Base-by-base conservation (phyloP, 306 rosid genomes). In the Cajanus cajan region DNA sequence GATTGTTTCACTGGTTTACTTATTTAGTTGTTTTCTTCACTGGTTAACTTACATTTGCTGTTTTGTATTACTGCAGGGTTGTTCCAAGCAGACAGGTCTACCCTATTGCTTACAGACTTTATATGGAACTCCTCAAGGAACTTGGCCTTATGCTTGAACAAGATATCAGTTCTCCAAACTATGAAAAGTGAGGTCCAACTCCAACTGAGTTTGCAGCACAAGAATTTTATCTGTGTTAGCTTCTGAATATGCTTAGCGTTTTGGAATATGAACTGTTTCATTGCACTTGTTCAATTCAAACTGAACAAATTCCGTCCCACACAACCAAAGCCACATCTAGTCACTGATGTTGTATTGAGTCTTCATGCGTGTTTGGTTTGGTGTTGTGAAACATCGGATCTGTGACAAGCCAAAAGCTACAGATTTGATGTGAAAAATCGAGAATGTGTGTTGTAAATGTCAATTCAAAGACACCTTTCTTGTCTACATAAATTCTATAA, bases 21-120 rank as follows among this genome's bases (percentile, higher is more conserved):
- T 22, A n/a, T 6, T 61, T 61, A 61, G 0, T 31, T 61, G 0
- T 34, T 33, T 48, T 18, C 57, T 16, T 28, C 48, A n/a, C 31
- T 51, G 50, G 10, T 68, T n/a, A n/a, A n/a, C n/a, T 85, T 69
- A 24, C 55, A 28, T 78, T 4, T 28, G 4, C 13, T 33, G 59
- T 73, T 59, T 76, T 73, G 8, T 71, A 33, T 65, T 71, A 52
- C 47, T 72, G 55, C 84, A 93, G 98, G 92, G 89, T 91, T 71
- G 85, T 90, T 78, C 95, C 95, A 13, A 62, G 86, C 75, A 89
- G 98, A 66, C 80, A 78, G 70, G 78, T 84, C 24, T 90, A 85
- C 40, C 96, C 98, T 47, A 78, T 83, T 31, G 95, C 97, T 9
- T 91, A 88, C 82, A 86, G 90, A 76, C 93, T 95, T 80, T 92